Conservation (phyloP, 108 stramenopile species). For the Stephanodiscus minutulus region DNA sequence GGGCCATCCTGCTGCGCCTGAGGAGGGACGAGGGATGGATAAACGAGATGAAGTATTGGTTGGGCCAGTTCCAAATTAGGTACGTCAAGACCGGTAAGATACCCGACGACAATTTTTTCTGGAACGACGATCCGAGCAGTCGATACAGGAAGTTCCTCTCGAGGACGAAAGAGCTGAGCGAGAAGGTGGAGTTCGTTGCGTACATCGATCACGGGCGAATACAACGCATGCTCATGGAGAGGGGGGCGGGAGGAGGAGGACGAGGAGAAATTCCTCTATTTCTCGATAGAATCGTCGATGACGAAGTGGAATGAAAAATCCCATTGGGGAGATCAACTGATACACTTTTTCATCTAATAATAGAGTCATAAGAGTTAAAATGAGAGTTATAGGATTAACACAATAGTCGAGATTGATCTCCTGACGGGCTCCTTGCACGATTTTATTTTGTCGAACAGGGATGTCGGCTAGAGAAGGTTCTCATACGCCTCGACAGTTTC, state of each 20-base stretch:
- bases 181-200: slow-evolving; percentile 52
- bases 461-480: too few relatives aligned
- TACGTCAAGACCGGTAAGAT: slow-evolving; percentile 56
- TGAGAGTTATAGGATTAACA: neutral
- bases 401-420: too few relatives aligned
- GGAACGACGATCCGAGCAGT: slow-evolving; percentile 32
- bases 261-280: slow-evolving; percentile 36
- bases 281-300: slow-evolving; percentile 29
- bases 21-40: slow-evolving; percentile 84
- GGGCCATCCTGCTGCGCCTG: slow-evolving; percentile 74
- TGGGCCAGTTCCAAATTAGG: slow-evolving; percentile 61
- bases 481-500: too few relatives aligned
- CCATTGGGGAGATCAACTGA: neutral
- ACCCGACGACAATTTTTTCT: slow-evolving; percentile 78
- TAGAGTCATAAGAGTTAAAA: neutral
- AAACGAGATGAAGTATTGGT: slow-evolving; percentile 78
- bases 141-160: slow-evolving; percentile 55
- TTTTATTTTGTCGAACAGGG: too few relatives aligned
- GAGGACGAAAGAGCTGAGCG: slow-evolving; percentile 48
- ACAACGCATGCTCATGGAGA: slow-evolving; percentile 42
- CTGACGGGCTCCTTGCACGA: too few relatives aligned
- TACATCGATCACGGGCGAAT: slow-evolving; percentile 34
- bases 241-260: slow-evolving; percentile 7
- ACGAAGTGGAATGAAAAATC: neutral
- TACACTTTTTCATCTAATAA: neutral